A percentile compares a stretch with the other conserved stretches of the same genome.
Conservation (phyloP, 2,329 filamentous ascomycete genomes). For the Arachnomyces sp. region DNA sequence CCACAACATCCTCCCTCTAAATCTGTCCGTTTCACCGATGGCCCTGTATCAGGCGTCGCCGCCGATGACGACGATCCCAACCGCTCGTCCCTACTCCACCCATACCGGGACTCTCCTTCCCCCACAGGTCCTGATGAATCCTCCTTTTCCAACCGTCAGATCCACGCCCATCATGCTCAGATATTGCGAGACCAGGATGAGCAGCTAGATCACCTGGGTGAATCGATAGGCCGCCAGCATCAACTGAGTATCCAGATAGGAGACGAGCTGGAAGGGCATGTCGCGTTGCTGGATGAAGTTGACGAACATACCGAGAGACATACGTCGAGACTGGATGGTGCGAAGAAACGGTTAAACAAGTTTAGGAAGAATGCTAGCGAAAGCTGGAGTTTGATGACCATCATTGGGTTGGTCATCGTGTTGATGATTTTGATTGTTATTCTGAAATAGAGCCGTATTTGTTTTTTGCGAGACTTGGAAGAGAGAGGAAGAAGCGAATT, state of each 20-base stretch:
- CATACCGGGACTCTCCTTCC: conserved; percentile 51
- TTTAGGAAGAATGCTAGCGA: conserved; percentile 70
- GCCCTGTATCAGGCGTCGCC: conserved; percentile 36
- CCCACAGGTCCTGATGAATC: conserved; percentile 42
- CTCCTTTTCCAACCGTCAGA: conserved; percentile 68
- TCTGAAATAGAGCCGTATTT: conserved; percentile 47
- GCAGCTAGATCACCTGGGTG: conserved; percentile 81
- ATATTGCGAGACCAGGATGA: conserved; percentile 86
- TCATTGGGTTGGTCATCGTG: conserved; percentile 74
- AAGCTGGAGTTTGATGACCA: conserved; percentile 77
- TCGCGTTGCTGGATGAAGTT: conserved; percentile 80
- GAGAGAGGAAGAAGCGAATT: neutral
- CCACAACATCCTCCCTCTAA: conserved; percentile 49
- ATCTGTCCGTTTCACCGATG: conserved; percentile 80
- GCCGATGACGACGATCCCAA: conserved; percentile 45
- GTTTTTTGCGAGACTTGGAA: conserved; percentile 2
- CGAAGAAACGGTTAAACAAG: conserved; percentile 61
- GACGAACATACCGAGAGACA: conserved; percentile 79
- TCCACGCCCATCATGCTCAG: conserved; percentile 74
- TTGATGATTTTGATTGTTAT: conserved; percentile 76
- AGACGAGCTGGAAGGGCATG: conserved; percentile 87
- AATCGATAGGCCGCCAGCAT: conserved; percentile 78
- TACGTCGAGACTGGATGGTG: conserved; percentile 65
- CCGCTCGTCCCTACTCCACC: conserved; percentile 54
- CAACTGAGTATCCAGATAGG: conserved; percentile 94